phyloP scores from a whole-genome alignment of 352 stramenopile genomes.

The Phytophthora parvispora region DNA sequence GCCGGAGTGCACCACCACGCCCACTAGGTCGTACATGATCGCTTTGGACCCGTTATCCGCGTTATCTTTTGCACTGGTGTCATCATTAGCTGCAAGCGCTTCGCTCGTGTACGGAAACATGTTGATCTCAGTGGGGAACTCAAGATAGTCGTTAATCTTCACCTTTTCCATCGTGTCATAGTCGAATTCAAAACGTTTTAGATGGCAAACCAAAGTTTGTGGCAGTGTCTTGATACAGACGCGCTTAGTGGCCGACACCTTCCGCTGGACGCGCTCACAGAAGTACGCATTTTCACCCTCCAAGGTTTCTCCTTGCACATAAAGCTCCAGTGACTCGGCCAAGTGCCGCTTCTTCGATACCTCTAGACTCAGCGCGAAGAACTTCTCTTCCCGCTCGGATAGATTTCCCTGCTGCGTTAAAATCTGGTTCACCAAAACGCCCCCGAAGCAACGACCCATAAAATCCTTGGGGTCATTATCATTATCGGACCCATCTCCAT shows the following conservation, averaged over 20 bases:
- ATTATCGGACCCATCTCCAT: neutral
- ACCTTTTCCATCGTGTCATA: constrained; percentile 91
- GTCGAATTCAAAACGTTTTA: constrained; percentile 93
- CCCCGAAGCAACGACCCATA: constrained; percentile 75
- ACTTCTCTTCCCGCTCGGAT: constrained; percentile 87
- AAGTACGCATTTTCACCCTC: constrained; percentile 88
- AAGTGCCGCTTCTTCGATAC: constrained; percentile 79
- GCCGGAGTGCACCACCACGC: constrained; percentile 94
- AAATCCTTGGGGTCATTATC: constrained; percentile 39
- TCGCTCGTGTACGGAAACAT: constrained; percentile 93
- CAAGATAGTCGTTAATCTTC: constrained; percentile 89
- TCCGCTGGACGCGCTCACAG: constrained; percentile 71
- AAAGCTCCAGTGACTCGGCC: constrained; percentile 67
- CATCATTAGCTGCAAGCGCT: constrained; percentile 34
- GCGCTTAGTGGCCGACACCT: constrained; percentile 86
- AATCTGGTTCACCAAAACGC: constrained; percentile 87
- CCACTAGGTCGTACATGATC: constrained; percentile 90
- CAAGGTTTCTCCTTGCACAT: constrained; percentile 79
- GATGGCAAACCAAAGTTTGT: constrained; percentile 81
- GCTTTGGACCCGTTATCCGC: neutral
- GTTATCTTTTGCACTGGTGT: neutral
- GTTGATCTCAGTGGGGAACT: constrained; percentile 90
- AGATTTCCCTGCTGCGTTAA: constrained; percentile 80
- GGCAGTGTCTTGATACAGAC: constrained; percentile 87
- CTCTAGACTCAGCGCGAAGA: constrained; percentile 87